These are phyloP conservation scores for Phytophthora sansomeana DNA, from an alignment of 352 stramenopile genomes.

Conservation along the genomic window DNA sequence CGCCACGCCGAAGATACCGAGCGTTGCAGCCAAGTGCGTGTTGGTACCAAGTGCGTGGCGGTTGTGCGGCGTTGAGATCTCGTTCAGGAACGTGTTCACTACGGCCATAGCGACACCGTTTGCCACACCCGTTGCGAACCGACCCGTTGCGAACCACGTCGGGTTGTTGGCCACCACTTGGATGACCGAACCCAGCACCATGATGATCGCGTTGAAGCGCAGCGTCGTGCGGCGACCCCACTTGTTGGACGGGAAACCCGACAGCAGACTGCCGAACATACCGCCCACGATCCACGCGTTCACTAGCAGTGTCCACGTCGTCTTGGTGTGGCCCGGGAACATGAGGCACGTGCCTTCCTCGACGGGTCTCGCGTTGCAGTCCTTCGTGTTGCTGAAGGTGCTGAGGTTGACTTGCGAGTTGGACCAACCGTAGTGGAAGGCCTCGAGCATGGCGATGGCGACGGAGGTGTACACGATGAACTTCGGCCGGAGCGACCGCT, in stretches of 20 bases:
- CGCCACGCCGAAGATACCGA: conserved; percentile 49
- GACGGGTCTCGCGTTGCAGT: conserved; percentile 49
- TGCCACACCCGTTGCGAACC: conserved; percentile 47
- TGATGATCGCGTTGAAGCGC: conserved; percentile 37
- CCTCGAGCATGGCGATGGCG: conserved; percentile 43
- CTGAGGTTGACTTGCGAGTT: conserved; percentile 60
- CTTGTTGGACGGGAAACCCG: conserved; percentile 42
- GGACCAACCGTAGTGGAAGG: conserved; percentile 69
- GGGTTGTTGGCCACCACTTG: conserved; percentile 29
- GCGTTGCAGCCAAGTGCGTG: conserved; percentile 48
- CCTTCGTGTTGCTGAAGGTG: conserved; percentile 55
- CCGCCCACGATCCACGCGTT: conserved; percentile 71
- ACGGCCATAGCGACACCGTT: conserved; percentile 45
- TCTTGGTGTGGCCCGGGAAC: conserved; percentile 61
- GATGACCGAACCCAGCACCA: conserved; percentile 41
- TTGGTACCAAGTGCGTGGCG: conserved; percentile 42
- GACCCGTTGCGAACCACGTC: conserved; percentile 39
- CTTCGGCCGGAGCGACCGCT: conserved; percentile 29
- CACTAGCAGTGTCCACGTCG: conserved; percentile 58
- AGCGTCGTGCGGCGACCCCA: conserved; percentile 57
- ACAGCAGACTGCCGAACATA: conserved; percentile 56
- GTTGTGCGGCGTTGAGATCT: conserved; percentile 53
- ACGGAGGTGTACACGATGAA: conserved; percentile 56
- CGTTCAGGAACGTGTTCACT: conserved; percentile 45
- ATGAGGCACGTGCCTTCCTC: conserved; percentile 58